Base-by-base conservation (phyloP, 177 flowering plant species). In the Telopea speciosissima region DNA sequence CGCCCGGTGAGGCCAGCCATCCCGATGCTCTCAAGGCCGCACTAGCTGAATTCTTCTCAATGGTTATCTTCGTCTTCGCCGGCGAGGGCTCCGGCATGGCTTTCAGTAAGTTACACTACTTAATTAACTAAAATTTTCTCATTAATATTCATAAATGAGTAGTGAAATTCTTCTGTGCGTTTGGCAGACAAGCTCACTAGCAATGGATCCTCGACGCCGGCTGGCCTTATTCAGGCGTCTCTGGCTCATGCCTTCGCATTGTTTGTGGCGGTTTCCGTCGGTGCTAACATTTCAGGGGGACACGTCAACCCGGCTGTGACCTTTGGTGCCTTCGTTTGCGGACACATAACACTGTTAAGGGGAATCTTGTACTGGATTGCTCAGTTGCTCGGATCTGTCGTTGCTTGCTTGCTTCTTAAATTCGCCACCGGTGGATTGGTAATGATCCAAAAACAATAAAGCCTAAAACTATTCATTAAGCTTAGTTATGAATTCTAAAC, bases 261-360 rank as follows among this genome's bases (percentile, higher is more conserved):
- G 3, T 87, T 89, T 40, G 91, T 87, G 52, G 93, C 89, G 49
- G 93, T 89, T 22, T 77, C 93, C 1, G 84, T 87, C 0, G 89
- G 82, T 0, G 93, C 93, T 0, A 89, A 89, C 84, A 89, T 87
- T n/a, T 89, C 93, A 33, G 93, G 93, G 9, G 93, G 93, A 0
- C 91, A 89, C 26, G 93, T 89, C 1, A 89, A 89, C 83, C 93
- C 93, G 0, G 93, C 93, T 8, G 93, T 89, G 11, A 89, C 93
- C 23, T 87, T 89, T 36, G 93, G 90, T 7, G 88, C 88, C 62
- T 83, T 89, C 66, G 31, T 89, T 10, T 91, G 93, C 0, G 93
- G 93, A 14, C 83, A 85, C 85, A 87, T 89, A 2, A 76, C 85
- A 5, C 65, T 89, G 62, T 45, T 82, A n/a, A 78, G 85, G 60